Base-by-base conservation (phyloP, 2,329 filamentous ascomycete genomes). In the Cladophialophora chaetospira region DNA sequence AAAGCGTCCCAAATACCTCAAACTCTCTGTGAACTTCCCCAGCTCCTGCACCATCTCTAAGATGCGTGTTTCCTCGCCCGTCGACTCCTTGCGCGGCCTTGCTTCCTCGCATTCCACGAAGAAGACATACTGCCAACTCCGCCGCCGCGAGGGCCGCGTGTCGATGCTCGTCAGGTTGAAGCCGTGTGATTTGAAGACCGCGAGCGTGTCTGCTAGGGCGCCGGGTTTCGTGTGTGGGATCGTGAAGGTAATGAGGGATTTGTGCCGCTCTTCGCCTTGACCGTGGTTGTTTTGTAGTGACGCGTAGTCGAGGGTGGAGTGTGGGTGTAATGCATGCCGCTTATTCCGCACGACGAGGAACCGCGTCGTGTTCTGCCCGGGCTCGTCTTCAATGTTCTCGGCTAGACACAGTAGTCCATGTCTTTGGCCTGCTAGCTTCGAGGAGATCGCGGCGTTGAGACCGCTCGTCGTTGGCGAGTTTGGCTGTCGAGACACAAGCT, bases 121-220 rank as follows among this genome's bases (percentile, higher is more conserved):
- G 75, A 97, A 97, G 33, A 97, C 83, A 74, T 97, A 97, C 70
- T 95, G 86, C 83, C 96, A 97, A 31, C 58, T 63, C 25, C 57
- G 51, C 31, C 53, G 57, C 28, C 55, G 53, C 36, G 49, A 53
- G 4, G 93, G 93, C 62, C 93, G 77, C 63, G 89, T 91, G 70
- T 91, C 92, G 72, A 97, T 96, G 71, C 88, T 93, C 26, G 92
- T 97, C 64, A 97, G 76, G 70, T 97, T 96, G 55, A 97, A 79
- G 4, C 81, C 80, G 64, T 83, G 80, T 5, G 77, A 77, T 62
- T 86, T 85, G 75, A 97, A 97, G 54, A 90, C 89, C 48, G 86
- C 82, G 57, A 97, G 77, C 26, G 87, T 88, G 65, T 89, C 84
- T 2, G 91, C 91, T 61, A 97, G 77, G 9, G 91, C 88, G n/a